These are phyloP conservation scores for Auricularia sp. DNA, from an alignment of 768 basidiomycete species.

Conservation along the genomic window DNA sequence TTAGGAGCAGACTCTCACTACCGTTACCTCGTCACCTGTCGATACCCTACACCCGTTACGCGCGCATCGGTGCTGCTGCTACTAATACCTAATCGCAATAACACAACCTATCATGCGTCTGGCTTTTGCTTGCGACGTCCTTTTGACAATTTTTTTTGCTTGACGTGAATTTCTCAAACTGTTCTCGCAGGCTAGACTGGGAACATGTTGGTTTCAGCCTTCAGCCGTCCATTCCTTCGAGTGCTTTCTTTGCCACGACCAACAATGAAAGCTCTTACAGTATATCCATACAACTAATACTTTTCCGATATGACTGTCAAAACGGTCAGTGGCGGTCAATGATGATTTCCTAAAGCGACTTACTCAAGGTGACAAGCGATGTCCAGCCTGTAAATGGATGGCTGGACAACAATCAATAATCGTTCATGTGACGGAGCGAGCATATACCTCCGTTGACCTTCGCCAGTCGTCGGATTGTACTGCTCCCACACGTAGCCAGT, in stretches of 20 bases:
- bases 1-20: background rate
- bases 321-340: background rate
- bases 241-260: background rate
- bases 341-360: constrained; percentile 24
- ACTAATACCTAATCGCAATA: too few relatives aligned
- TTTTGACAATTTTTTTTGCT: too few relatives aligned
- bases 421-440: constrained; percentile 3
- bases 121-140: too few relatives aligned
- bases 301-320: constrained; percentile 55
- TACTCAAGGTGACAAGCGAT: constrained; percentile 78
- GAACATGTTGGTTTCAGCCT: background rate
- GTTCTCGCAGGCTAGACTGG: too few relatives aligned
- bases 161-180: too few relatives aligned
- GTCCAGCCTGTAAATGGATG: constrained; percentile 99
- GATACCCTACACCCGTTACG: background rate
- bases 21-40: background rate
- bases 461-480: constrained; percentile 75
- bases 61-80: background rate
- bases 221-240: background rate
- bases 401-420: constrained; percentile 29
- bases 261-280: background rate
- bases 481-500: constrained; percentile 98
- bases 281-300: constrained; percentile 26
- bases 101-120: too few relatives aligned
- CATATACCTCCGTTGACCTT: constrained; percentile 69